Conservation (phyloP, 2,329 filamentous ascomycete genomes). For the Amylocarpus encephaloides region DNA sequence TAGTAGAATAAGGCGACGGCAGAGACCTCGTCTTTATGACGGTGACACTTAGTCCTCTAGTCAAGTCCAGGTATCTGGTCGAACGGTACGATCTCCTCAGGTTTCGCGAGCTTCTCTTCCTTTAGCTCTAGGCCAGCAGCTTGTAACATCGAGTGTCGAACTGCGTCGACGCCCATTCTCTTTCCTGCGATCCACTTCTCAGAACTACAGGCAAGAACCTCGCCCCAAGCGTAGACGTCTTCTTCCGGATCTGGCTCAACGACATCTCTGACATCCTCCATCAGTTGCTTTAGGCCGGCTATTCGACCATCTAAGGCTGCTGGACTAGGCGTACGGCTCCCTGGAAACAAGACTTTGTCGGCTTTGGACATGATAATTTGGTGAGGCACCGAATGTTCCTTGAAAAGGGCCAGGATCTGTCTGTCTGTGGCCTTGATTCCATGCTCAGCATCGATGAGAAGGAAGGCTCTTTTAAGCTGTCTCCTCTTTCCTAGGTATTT, state of each 20-base stretch:
- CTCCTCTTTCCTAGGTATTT: conserved; percentile 59
- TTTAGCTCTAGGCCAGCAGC: conserved; percentile 50
- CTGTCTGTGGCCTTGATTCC: conserved; percentile 57
- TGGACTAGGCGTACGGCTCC: conserved; percentile 29
- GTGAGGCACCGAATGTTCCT: conserved; percentile 50
- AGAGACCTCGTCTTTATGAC: no score
- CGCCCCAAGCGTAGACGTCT: conserved; percentile 42
- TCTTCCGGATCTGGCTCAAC: conserved; percentile 38
- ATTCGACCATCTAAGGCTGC: conserved; percentile 31
- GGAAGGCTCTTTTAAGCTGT: conserved; percentile 53
- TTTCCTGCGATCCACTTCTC: conserved; percentile 41
- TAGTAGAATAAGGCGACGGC: no score
- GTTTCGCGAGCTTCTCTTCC: conserved; percentile 34
- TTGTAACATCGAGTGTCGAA: conserved; percentile 58
- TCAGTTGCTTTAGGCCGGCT: conserved; percentile 34
- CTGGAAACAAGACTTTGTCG: conserved; percentile 46
- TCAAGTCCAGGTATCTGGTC: conserved; percentile 19
- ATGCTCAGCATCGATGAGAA: conserved; percentile 58
- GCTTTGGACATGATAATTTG: conserved; percentile 63
- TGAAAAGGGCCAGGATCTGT: conserved; percentile 49
- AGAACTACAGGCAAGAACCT: conserved; percentile 54
- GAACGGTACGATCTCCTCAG: conserved; percentile 27
- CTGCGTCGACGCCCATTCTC: conserved; percentile 52
- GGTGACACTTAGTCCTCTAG: no score
- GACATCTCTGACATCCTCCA: conserved; percentile 34